Evolutionary conservation across 371 early-diverging fungal genomes (phyloP).

Genomic region (Rhizopus delemar): DNA sequence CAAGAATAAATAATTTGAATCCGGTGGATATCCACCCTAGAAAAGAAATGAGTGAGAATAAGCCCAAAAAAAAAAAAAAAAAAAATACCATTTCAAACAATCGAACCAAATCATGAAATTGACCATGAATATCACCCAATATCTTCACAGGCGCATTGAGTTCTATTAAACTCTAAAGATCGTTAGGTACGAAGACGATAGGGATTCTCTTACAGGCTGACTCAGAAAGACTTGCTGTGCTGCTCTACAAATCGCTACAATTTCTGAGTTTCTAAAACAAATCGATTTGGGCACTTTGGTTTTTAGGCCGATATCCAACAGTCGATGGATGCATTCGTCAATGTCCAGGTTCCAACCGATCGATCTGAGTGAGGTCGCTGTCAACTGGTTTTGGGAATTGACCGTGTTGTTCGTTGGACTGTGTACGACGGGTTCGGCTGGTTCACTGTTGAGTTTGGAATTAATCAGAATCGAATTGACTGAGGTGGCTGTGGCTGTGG

Average conservation of each 20-base stretch:
- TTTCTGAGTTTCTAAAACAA: conserved; percentile 84
- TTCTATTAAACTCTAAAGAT: conserved; percentile 76
- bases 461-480: conserved; percentile 49
- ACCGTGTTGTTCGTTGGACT: conserved; percentile 37
- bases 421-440: not conserved
- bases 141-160: conserved; percentile 95
- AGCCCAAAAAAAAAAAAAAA: not conserved
- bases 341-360: conserved; percentile 65
- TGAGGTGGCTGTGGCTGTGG: conserved; percentile 47
- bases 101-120: conserved; percentile 87
- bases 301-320: conserved; percentile 75
- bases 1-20: conserved; percentile 87
- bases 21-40: conserved; percentile 79
- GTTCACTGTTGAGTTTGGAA: conserved; percentile 9
- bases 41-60: too few species aligned
- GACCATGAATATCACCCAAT: conserved; percentile 95
- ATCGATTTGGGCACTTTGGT: conserved; percentile 73
- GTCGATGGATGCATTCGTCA: conserved; percentile 85
- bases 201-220: conserved; percentile 67
- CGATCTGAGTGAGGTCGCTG: conserved; percentile 47
- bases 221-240: conserved; percentile 89
- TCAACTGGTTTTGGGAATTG: conserved; percentile 46
- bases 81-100: conserved; percentile 78
- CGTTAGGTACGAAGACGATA: not conserved
- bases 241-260: conserved; percentile 85